Conservation (phyloP, 2,329 filamentous ascomycete species). For the Alternaria arbusti region DNA sequence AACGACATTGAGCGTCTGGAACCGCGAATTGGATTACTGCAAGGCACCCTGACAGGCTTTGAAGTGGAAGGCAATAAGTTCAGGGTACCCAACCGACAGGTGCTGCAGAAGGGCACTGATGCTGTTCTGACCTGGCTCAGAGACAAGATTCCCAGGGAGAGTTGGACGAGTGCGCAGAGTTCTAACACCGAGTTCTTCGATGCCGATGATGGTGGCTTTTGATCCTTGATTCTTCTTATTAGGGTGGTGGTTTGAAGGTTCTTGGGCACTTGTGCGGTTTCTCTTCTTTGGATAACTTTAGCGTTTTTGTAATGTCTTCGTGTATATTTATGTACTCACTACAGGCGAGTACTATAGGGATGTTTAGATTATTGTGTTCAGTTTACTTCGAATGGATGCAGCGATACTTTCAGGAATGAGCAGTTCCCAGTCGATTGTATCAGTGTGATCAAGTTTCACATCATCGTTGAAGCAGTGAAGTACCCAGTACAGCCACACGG, state of each 20-base stretch:
- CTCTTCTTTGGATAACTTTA: neutral
- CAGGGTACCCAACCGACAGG: conserved; percentile 81
- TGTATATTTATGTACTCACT: conserved; percentile 5
- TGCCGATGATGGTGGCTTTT: conserved; percentile 22
- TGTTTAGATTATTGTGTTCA: neutral
- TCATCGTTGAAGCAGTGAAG: neutral
- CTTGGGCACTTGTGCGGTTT: neutral
- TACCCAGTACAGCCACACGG: neutral
- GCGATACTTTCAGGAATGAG: neutral
- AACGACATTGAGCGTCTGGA: conserved; percentile 87
- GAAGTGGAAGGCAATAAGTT: conserved; percentile 88
- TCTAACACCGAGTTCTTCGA: conserved; percentile 33
- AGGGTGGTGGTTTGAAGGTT: neutral
- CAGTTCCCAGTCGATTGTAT: neutral
- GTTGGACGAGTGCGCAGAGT: conserved; percentile 26
- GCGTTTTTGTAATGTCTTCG: conserved; percentile 11
- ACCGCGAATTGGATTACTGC: conserved; percentile 78
- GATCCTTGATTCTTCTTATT: conserved; percentile 1
- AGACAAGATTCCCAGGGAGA: conserved; percentile 68
- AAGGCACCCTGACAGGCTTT: conserved; percentile 68
- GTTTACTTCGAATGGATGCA: neutral
- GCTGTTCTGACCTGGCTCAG: conserved; percentile 81
- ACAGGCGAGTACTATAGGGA: neutral
- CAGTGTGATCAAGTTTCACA: neutral
- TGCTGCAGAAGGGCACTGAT: conserved; percentile 87